phyloP scores from a whole-genome alignment of 1,284 basidiomycete species.

The Puccinia hordei region DNA sequence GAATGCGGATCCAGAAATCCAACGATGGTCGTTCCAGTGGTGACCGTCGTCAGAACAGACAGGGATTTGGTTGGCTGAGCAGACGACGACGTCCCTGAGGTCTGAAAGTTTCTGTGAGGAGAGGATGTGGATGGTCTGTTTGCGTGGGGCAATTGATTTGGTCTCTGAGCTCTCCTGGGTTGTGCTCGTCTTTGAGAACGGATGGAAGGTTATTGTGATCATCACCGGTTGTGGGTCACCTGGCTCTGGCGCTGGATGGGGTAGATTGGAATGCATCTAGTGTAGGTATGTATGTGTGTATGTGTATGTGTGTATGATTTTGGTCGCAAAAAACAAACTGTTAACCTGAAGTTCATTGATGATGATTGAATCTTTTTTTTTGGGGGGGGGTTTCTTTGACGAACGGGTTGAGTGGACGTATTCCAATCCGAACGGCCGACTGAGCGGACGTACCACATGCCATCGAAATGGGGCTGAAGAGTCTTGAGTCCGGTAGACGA shows the following conservation, averaged over 20 bases:
- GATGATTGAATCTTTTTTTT: not conserved
- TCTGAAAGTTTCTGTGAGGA: slow-evolving; percentile 74
- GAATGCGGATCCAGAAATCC: slow-evolving; percentile 35
- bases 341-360: not conserved
- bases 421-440: slow-evolving; percentile 43
- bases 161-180: slow-evolving; percentile 16
- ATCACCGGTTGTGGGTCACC: slow-evolving; percentile 1
- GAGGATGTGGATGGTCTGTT: slow-evolving; percentile 59
- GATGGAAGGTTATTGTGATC: slow-evolving; percentile 34
- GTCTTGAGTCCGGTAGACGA: slow-evolving; percentile 21
- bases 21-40: slow-evolving; percentile 14
- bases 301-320: too few relatives aligned
- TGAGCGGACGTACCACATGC: slow-evolving; percentile 32
- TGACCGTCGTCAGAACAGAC: slow-evolving; percentile 56
- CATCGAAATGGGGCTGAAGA: slow-evolving; percentile 31
- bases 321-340: not conserved
- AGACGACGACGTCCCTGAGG: slow-evolving; percentile 67
- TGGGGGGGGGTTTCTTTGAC: not conserved
- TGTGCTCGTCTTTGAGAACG: slow-evolving; percentile 7
- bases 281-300: not conserved
- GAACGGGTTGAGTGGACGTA: slow-evolving; percentile 44
- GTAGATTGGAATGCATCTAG: slow-evolving; percentile 30
- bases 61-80: slow-evolving; percentile 66
- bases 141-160: slow-evolving; percentile 29
- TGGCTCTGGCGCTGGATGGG: not conserved